Evolutionary conservation across 345 rosid genomes (phyloP).

Genomic region (Aquilaria yunnanensis): DNA sequence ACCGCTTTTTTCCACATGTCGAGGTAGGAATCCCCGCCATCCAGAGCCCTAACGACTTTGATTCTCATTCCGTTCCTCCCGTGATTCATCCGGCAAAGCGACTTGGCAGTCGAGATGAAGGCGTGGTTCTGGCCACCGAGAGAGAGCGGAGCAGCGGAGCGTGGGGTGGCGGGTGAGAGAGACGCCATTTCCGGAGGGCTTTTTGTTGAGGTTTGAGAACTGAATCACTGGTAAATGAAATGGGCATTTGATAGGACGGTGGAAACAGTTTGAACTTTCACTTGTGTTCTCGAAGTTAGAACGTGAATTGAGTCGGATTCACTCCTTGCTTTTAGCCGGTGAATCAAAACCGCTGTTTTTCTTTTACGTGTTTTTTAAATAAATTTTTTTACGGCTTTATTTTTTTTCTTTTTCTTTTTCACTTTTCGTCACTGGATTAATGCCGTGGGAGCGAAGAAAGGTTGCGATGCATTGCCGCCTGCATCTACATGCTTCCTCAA

Average conservation of each 20-base stretch:
- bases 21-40: slow-evolving; percentile 56
- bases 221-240: not conserved
- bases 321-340: not conserved
- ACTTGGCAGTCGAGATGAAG: slow-evolving; percentile 6
- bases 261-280: slow-evolving; percentile 6
- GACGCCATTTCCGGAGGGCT: slow-evolving; percentile 31
- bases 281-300: slow-evolving; percentile 19
- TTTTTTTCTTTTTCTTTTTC: not conserved
- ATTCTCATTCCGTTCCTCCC: slow-evolving; percentile 11
- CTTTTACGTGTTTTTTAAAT: no score
- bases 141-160: slow-evolving; percentile 17
- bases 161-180: slow-evolving; percentile 29
- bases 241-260: not conserved
- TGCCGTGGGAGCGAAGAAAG: slow-evolving; percentile 35
- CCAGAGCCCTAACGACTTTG: slow-evolving; percentile 31
- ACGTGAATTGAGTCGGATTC: slow-evolving; percentile 15
- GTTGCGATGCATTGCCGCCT: slow-evolving; percentile 11
- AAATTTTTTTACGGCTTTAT: not conserved
- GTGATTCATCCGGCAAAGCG: slow-evolving; percentile 6
- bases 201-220: not conserved
- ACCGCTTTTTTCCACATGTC: slow-evolving; percentile 80
- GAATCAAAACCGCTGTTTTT: no score
- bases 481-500: not conserved
- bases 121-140: slow-evolving; percentile 2
- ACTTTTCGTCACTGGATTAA: not conserved